Percentiles rank a stretch among this genome's conserved stretches.
These are phyloP conservation scores for Graphilbum sp. DNA, from an alignment of 2,329 filamentous ascomycete species.

Conservation along the genomic window DNA sequence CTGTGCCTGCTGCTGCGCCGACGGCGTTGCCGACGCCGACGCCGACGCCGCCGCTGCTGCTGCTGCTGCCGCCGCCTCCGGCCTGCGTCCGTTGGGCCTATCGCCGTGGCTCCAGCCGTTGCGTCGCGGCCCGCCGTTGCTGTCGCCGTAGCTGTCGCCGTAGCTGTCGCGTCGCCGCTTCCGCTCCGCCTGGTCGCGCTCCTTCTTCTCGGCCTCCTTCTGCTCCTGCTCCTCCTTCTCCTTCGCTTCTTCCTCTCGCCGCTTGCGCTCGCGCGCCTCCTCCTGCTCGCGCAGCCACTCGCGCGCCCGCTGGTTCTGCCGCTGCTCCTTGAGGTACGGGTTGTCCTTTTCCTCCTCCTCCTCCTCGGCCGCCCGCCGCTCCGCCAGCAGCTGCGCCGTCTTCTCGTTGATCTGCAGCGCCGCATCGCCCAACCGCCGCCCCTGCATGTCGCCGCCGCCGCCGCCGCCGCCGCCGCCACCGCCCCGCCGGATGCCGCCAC, in stretches of 20 bases:
- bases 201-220: constrained; percentile 4
- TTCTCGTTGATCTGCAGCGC: not conserved
- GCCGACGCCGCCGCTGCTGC: constrained; percentile 2
- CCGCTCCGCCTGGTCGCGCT: constrained; percentile 9
- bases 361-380: constrained; percentile 18
- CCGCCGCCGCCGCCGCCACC: not conserved
- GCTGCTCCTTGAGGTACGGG: constrained; percentile 5
- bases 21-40: constrained; percentile 19
- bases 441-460: not conserved
- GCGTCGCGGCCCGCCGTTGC: constrained; percentile 1
- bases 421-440: not conserved
- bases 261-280: constrained; percentile 12
- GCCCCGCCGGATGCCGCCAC: not conserved
- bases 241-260: constrained; percentile 5
- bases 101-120: constrained; percentile 5
- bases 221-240: not conserved
- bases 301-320: constrained; percentile 11
- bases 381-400: not conserved
- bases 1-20: constrained; percentile 45
- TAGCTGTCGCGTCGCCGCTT: constrained; percentile 15
- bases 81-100: constrained; percentile 13
- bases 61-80: constrained; percentile 11
- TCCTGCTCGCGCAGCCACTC: constrained; percentile 11
- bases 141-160: constrained; percentile 19
- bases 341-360: constrained; percentile 15